Evolutionary conservation across 2,329 filamentous ascomycete genomes (phyloP).

Genomic region (Pezicula neosporulosa): DNA sequence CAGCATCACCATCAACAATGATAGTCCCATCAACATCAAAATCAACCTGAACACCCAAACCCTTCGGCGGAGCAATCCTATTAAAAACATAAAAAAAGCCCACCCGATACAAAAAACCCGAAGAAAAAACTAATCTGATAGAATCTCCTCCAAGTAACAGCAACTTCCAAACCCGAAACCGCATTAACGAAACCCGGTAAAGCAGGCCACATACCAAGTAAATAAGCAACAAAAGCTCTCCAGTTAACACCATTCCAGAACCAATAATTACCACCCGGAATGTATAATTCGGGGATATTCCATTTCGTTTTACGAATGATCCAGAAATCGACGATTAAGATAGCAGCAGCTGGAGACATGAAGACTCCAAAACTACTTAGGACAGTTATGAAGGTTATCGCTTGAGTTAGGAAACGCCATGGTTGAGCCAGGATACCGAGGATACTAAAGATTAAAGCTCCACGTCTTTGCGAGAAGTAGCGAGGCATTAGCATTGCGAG

Average conservation of each 20-base stretch:
- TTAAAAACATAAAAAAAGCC: conserved; percentile 4
- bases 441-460: not conserved
- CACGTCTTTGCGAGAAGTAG: not conserved
- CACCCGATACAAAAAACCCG: conserved; percentile 7
- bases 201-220: conserved; percentile 9
- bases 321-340: conserved; percentile 10
- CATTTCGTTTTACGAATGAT: conserved; percentile 5
- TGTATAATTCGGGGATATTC: conserved; percentile 10
- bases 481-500: not conserved
- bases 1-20: not conserved
- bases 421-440: conserved; percentile 1
- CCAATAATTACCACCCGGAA: conserved; percentile 9
- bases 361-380: conserved; percentile 9
- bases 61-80: conserved; percentile 1
- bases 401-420: not conserved
- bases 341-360: conserved; percentile 6
- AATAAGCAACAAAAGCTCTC: conserved; percentile 8
- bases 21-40: conserved; percentile 7
- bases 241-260: conserved; percentile 7
- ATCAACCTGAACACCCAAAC: conserved; percentile 7
- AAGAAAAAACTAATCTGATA: conserved; percentile 11
- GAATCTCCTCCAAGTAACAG: conserved; percentile 5
- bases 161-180: conserved; percentile 3
- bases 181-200: conserved; percentile 9
- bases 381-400: conserved; percentile 1